Conservation (phyloP, 2,329 filamentous ascomycete species). For the Aspergillus hortae region DNA sequence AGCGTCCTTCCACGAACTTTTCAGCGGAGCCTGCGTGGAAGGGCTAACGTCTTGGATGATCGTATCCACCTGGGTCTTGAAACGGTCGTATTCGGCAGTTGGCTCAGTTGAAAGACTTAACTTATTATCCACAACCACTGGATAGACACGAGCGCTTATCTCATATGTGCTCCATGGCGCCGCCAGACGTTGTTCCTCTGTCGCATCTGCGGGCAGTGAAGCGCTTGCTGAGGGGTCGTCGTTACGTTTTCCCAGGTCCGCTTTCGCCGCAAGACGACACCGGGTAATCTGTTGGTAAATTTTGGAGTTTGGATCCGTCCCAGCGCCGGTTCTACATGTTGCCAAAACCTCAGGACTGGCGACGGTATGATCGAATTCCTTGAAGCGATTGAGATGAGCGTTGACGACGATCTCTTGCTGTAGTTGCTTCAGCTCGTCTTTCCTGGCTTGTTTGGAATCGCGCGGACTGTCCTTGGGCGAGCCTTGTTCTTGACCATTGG, state of each 20-base stretch:
- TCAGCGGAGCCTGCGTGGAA: background rate
- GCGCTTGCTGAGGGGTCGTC: background rate
- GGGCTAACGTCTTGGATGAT: background rate
- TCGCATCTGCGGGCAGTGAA: no score
- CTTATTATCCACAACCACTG: conserved; percentile 11
- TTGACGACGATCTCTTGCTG: conserved; percentile 15
- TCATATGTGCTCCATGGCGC: conserved; percentile 14
- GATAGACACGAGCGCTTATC: conserved; percentile 12
- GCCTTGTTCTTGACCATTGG: background rate
- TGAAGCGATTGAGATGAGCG: conserved; percentile 11
- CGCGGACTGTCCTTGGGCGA: no score
- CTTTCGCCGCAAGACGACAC: conserved; percentile 1
- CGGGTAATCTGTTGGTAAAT: conserved; percentile 16
- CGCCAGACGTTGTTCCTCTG: background rate
- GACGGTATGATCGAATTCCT: conserved; percentile 5
- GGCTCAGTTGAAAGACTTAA: conserved; percentile 11
- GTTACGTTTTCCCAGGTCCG: background rate
- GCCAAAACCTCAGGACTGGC: conserved; percentile 19
- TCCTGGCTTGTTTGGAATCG: background rate
- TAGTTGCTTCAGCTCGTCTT: conserved; percentile 19
- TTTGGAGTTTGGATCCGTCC: conserved; percentile 19
- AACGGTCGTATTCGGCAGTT: conserved; percentile 7
- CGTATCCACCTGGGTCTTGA: conserved; percentile 1
- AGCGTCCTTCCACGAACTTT: conserved; percentile 10
- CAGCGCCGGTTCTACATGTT: conserved; percentile 26